A percentile compares a stretch with the other conserved stretches of the same genome.
Evolutionary conservation across 164 flowering plant species (phyloP).

Genomic region (Tetrastigma voinierianum): DNA sequence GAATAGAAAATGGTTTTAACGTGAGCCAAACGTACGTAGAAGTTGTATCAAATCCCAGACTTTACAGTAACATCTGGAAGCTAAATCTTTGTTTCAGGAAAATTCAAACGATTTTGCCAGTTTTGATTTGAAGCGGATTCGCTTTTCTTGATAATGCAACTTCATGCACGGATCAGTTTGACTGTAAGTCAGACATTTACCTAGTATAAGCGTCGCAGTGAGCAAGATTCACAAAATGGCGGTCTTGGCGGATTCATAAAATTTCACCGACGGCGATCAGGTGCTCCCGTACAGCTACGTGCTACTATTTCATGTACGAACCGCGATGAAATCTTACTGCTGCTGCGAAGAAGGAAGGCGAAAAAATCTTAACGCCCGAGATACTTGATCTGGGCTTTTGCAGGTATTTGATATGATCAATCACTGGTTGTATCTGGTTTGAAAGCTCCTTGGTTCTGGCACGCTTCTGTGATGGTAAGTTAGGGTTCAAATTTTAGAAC

Average conservation of each 20-base stretch:
- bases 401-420: too few species aligned
- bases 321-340: conserved; percentile 75
- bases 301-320: conserved; percentile 94
- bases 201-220: conserved; percentile 62
- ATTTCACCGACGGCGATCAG: conserved; percentile 80
- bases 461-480: too few species aligned
- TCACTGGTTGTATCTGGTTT: neutral
- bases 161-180: conserved; percentile 77
- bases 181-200: conserved; percentile 71
- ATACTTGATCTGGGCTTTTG: conserved; percentile 83
- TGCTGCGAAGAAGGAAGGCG: conserved; percentile 49
- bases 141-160: conserved; percentile 8
- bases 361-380: conserved; percentile 72
- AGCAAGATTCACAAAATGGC: conserved; percentile 68
- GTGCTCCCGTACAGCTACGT: conserved; percentile 98
- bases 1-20: too few species aligned
- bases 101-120: too few species aligned
- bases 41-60: too few species aligned
- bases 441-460: too few species aligned
- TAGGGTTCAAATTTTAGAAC: too few species aligned
- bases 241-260: conserved; percentile 73
- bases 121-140: neutral
- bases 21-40: too few species aligned
- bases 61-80: too few species aligned
- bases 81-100: too few species aligned